Base-by-base conservation (phyloP, 345 rosid genomes). In the Turritis glabra region DNA sequence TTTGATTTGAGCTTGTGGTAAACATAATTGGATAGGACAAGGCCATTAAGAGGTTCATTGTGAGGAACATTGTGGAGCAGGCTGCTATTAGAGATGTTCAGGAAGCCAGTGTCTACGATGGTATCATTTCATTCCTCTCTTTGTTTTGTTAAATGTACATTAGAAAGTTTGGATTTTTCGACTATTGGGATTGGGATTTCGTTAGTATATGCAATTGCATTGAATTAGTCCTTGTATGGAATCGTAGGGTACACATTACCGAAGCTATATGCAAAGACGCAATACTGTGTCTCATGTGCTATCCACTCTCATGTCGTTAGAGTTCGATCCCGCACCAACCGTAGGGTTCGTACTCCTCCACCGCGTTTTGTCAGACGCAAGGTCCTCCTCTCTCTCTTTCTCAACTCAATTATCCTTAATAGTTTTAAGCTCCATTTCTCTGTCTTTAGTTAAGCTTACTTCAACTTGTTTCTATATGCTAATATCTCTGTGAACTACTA, bases 21-120 rank as follows among this genome's bases (percentile, higher is more conserved):
- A 7, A 43, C 15, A 13, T 12, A 5, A 51, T 13, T 46, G 15
- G 14, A 12, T 69, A 92, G 94, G 97, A 92, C 56, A 92, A 90
- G 82, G 87, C 96, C 0, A 88, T 88, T 48, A 92, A 92, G 88
- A 88, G 97, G 77, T 88, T 90, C 62, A 82, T 92, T 5, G 96
- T 92, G 69, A 90, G 96, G 85, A 92, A 92, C 85, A 92, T 92
- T n/a, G 97, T 90, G 1, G 97, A 92, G 79, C 97, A 90, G 61
- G 97, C 96, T 56, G 97, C 92, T 1, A 95, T 92, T 5, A 85
- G 97, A 67, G 97, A 92, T 63, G 92, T 92, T 26, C 97, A 92
- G 48, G 97, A 92, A 41, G 87, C 97, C 3, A 89, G 97, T 22
- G 90, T 90, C 66, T 85, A 86, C 71, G 97, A 92, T 23, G 76